Percentiles rank a stretch among this genome's conserved stretches.
phyloP scores from a whole-genome alignment of 2,329 filamentous ascomycete genomes.

The Colletotrichum acutatum region DNA sequence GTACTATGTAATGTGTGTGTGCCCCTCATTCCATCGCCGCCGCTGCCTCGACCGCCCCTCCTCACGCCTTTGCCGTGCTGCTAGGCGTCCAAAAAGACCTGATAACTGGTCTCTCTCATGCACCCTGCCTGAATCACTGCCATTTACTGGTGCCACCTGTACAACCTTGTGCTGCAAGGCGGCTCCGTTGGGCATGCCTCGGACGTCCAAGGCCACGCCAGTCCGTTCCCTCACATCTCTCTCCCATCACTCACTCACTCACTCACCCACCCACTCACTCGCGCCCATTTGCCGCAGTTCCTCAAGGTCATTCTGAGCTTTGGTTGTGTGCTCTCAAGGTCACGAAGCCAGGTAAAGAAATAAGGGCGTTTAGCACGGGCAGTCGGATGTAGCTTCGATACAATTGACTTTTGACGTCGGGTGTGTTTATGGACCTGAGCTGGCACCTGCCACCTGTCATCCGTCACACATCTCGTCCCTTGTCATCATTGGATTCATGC shows the following conservation, averaged over 20 bases:
- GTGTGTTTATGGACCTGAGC: not conserved
- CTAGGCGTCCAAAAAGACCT: constrained; percentile 6
- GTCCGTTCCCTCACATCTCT: not conserved
- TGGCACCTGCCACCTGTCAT: not conserved
- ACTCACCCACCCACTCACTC: not conserved
- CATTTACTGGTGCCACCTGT: constrained; percentile 38
- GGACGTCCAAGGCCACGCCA: constrained; percentile 4
- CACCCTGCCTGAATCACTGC: constrained; percentile 24
- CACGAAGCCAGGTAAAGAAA: not conserved
- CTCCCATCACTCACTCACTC: not conserved
- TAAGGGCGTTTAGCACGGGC: not conserved
- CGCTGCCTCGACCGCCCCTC: constrained; percentile 5
- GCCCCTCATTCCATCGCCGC: constrained; percentile 8
- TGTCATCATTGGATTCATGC: not conserved
- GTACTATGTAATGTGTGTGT: not conserved
- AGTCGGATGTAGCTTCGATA: not conserved
- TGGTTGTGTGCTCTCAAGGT: not conserved
- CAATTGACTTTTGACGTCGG: not conserved
- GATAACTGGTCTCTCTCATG: constrained; percentile 26
- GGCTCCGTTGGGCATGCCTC: constrained; percentile 31
- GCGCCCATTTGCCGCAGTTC: not conserved
- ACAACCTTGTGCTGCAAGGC: constrained; percentile 33
- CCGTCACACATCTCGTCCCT: not conserved
- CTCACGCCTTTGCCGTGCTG: constrained; percentile 19
- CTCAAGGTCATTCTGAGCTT: not conserved